Conservation (phyloP, 106 monocot genomes). For the Hemerocallis citrina region DNA sequence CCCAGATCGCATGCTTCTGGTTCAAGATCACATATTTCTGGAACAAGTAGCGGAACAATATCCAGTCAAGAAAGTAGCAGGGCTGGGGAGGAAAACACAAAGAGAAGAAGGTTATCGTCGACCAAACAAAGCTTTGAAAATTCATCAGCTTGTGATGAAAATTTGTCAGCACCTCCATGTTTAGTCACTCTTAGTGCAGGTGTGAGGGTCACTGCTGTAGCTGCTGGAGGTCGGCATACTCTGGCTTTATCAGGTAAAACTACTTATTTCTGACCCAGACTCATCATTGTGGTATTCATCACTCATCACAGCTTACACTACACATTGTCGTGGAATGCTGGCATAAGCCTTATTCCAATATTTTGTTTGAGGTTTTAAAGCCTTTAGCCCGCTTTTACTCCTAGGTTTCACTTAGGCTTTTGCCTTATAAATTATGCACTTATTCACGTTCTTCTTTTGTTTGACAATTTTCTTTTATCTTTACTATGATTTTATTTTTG, state of each 20-base stretch:
- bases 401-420: no score
- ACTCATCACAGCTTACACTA: no score
- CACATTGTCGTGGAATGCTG: no score
- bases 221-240: constrained; percentile 96
- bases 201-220: constrained; percentile 54
- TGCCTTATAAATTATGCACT: no score
- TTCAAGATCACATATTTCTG: constrained; percentile 22
- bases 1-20: constrained; percentile 37
- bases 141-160: constrained; percentile 60
- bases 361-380: no score
- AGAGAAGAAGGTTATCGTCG: constrained; percentile 63
- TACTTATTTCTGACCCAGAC: constrained; percentile 7
- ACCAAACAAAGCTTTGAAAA: constrained; percentile 57
- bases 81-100: constrained; percentile 48
- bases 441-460: no score
- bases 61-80: constrained; percentile 28
- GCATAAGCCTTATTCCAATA: no score
- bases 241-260: constrained; percentile 85
- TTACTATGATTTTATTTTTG: no score
- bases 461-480: no score
- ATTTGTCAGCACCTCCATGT: constrained; percentile 73
- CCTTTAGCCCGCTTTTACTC: no score
- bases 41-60: constrained; percentile 18
- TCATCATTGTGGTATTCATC: neutral
- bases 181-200: constrained; percentile 53